phyloP scores from a whole-genome alignment of 2,329 filamentous ascomycete species.

The Nemania serpens region DNA sequence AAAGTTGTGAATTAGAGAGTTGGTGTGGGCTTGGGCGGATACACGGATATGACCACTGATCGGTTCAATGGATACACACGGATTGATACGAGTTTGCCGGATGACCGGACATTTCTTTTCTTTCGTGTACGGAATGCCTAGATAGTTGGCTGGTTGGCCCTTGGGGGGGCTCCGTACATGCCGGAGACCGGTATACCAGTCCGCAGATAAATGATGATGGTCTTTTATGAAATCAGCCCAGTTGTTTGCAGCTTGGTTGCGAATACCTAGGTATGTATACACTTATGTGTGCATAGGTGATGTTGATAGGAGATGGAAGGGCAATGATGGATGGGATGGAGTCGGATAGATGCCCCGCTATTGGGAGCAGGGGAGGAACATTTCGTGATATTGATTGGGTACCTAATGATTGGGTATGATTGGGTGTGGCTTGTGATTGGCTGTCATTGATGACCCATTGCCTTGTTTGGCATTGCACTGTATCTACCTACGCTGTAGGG shows the following conservation, averaged over 20 bases:
- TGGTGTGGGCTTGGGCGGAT: not conserved
- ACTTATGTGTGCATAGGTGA: not conserved
- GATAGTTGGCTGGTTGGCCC: not conserved
- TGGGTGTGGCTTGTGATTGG: constrained; percentile 12
- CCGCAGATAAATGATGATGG: not conserved
- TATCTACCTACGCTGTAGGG: not conserved
- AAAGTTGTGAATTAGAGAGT: not conserved
- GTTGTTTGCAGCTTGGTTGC: too few relatives aligned
- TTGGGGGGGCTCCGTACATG: too few relatives aligned
- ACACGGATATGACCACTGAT: not conserved
- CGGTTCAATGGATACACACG: not conserved
- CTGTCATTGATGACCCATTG: constrained; percentile 20
- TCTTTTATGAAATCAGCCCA: too few relatives aligned
- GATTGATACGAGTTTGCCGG: not conserved
- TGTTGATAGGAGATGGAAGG: not conserved
- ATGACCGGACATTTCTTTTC: not conserved
- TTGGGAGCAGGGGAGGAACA: not conserved
- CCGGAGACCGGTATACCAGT: not conserved
- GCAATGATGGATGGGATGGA: constrained; percentile 3
- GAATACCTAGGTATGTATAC: too few relatives aligned
- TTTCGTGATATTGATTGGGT: constrained; percentile 9
- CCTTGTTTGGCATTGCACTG: constrained; percentile 10
- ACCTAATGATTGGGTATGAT: constrained; percentile 10
- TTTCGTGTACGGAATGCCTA: not conserved
- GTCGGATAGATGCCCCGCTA: constrained; percentile 13